Conservation (phyloP, 345 rosid species). For the Ceriops decandra region DNA sequence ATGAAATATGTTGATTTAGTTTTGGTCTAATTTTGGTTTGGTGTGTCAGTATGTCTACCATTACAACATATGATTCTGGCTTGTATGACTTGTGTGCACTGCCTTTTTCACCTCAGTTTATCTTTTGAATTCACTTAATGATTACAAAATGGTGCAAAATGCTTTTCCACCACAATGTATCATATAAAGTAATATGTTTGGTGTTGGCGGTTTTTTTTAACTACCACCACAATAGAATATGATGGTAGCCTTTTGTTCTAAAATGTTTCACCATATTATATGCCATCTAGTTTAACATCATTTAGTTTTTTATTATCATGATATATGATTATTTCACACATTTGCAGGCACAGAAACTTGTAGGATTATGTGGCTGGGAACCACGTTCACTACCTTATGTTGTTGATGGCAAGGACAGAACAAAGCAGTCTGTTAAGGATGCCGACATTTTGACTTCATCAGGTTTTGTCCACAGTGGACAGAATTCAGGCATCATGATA, state of each 20-base stretch:
- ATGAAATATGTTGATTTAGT: conserved; percentile 4
- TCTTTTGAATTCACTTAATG: conserved; percentile 1
- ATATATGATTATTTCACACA: conserved; percentile 14
- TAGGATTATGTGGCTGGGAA: conserved; percentile 95
- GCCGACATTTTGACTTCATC: conserved; percentile 33
- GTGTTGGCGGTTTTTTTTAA: too few relatives aligned
- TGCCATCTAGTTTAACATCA: too few relatives aligned
- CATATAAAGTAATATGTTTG: too few relatives aligned
- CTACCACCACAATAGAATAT: too few relatives aligned
- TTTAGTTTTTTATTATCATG: too few relatives aligned
- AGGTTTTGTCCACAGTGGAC: conserved; percentile 30
- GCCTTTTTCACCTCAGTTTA: neutral
- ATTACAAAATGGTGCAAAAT: neutral
- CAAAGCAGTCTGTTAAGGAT: conserved; percentile 33
- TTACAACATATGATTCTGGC: neutral
- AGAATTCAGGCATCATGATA: conserved; percentile 32
- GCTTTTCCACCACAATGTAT: neutral
- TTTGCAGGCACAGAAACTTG: conserved; percentile 72
- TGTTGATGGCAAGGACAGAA: conserved; percentile 56
- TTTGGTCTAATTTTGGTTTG: neutral
- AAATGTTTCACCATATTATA: too few relatives aligned
- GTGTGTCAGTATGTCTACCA: too few relatives aligned
- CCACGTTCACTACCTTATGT: conserved; percentile 71
- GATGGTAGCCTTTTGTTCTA: too few relatives aligned
- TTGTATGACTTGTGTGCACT: neutral